phyloP scores from a whole-genome alignment of 2,329 filamentous ascomycete species.

The Alternaria triticimaculans region DNA sequence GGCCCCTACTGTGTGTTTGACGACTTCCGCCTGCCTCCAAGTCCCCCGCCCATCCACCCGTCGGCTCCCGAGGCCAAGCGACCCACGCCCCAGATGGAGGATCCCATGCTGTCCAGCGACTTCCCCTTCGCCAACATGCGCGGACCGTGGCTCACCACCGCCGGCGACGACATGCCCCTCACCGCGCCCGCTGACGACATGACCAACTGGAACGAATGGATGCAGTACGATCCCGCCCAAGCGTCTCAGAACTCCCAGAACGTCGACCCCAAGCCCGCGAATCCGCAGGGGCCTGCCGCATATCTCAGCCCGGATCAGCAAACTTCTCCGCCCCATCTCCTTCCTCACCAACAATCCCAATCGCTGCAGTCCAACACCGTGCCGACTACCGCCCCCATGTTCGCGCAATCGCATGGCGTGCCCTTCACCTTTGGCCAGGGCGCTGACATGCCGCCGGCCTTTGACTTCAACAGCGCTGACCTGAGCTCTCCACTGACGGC shows the following conservation, averaged over 20 bases:
- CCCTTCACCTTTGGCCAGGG: constrained; percentile 45
- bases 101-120: constrained; percentile 43
- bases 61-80: constrained; percentile 13
- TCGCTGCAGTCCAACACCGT: constrained; percentile 25
- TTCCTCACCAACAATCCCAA: constrained; percentile 36
- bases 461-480: constrained; percentile 40
- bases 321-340: constrained; percentile 34
- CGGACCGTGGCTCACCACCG: constrained; percentile 44
- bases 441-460: constrained; percentile 40
- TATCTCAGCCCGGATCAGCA: constrained; percentile 36
- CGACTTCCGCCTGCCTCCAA: constrained; percentile 39
- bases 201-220: constrained; percentile 55
- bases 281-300: constrained; percentile 36
- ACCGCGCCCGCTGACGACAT: constrained; percentile 39
- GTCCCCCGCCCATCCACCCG: constrained; percentile 19
- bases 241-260: constrained; percentile 36
- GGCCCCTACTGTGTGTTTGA: constrained; percentile 50
- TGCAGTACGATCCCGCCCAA: constrained; percentile 55
- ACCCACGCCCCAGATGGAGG: constrained; percentile 36
- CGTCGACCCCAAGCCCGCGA: constrained; percentile 30
- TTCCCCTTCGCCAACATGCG: constrained; percentile 43
- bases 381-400: constrained; percentile 33
- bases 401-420: constrained; percentile 22
- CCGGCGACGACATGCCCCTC: constrained; percentile 43
- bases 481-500: constrained; percentile 42